A percentile compares a stretch with the other conserved stretches of the same genome.
Conservation (phyloP, 192 early-diverging fungal species). For the Backusella circina region DNA sequence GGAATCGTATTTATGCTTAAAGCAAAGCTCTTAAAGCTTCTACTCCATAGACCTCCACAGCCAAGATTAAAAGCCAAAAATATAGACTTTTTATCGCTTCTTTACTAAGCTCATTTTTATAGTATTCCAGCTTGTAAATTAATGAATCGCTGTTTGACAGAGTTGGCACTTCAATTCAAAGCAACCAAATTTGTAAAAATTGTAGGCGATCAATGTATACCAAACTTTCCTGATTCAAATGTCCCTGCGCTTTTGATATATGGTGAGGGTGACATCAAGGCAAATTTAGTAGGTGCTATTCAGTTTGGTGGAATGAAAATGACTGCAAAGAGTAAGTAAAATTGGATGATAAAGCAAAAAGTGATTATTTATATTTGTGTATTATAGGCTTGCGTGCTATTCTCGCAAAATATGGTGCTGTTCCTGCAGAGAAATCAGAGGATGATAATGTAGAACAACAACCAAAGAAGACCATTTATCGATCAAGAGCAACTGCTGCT, state of each 20-base stretch:
- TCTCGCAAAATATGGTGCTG: conserved; percentile 38
- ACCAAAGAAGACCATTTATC: conserved; percentile 45
- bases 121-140: conserved; percentile 84
- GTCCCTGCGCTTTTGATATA: conserved; percentile 92
- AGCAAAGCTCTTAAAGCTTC: background rate
- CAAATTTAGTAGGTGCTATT: conserved; percentile 79
- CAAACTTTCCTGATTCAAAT: conserved; percentile 90
- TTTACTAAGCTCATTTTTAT: background rate
- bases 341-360: background rate
- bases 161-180: conserved; percentile 70
- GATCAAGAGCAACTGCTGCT: conserved; percentile 50
- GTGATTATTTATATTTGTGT: background rate
- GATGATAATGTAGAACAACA: conserved; percentile 7
- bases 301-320: conserved; percentile 79
- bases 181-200: conserved; percentile 95
- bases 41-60: background rate
- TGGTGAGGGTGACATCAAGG: conserved; percentile 78
- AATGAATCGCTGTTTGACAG: conserved; percentile 70
- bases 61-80: too few species aligned
- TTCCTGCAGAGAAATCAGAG: conserved; percentile 20
- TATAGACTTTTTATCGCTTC: too few species aligned
- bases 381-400: conserved; percentile 19
- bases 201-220: conserved; percentile 89
- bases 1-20: background rate
- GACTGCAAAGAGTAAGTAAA: conserved; percentile 56